Evolutionary conservation across 1,139 yeast genomes (phyloP).

Genomic region (Waltiozyma sp.): DNA sequence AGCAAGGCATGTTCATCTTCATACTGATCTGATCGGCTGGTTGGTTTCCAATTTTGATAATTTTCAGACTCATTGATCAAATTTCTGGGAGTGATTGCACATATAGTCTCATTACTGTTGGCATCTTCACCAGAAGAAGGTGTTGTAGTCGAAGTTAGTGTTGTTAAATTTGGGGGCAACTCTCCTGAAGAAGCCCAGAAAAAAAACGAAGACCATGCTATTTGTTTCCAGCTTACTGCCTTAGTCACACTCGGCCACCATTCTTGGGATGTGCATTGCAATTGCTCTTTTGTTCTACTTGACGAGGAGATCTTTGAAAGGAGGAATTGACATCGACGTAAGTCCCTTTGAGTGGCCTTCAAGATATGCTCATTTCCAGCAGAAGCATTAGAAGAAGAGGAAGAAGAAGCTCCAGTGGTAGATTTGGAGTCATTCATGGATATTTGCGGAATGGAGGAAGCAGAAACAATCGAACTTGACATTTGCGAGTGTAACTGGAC

Average conservation of each 20-base stretch:
- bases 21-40: no score
- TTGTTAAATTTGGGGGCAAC: conserved; percentile 15
- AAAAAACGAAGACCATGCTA: conserved; percentile 59
- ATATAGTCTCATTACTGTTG: no score
- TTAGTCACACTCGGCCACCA: neutral
- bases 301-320: neutral
- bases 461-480: conserved; percentile 6
- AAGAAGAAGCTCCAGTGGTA: no score
- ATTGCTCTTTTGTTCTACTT: no score
- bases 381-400: no score
- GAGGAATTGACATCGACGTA: conserved; percentile 22
- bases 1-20: conserved; percentile 18
- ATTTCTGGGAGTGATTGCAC: no score
- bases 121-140: no score
- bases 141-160: neutral
- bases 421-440: conserved; percentile 12
- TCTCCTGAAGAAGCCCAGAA: conserved; percentile 88
- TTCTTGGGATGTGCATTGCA: neutral
- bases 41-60: conserved; percentile 25
- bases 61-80: neutral
- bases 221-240: conserved; percentile 42
- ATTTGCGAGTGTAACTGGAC: conserved; percentile 26
- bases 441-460: conserved; percentile 17
- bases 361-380: no score
- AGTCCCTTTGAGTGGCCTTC: conserved; percentile 28